Base-by-base conservation (phyloP, 345 rosid species). In the Populus deltoides region DNA sequence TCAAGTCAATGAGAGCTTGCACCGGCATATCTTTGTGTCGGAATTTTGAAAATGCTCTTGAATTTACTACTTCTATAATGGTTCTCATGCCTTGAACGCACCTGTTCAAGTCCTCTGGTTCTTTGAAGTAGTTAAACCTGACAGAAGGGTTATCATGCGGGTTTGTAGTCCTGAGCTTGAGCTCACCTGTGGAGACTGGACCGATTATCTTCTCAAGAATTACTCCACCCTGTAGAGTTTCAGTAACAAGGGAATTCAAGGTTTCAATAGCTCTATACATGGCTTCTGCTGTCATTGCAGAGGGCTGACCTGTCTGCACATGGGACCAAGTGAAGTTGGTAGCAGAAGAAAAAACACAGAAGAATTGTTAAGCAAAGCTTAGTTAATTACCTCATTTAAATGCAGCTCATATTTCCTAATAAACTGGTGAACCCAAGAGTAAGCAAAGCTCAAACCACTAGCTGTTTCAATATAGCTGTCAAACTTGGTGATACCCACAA, bases 51-150 rank as follows among this genome's bases (percentile, higher is more conserved):
- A 89, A 80, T 1, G 93, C 83, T 29, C 74, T 76, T 0, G 92
- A 88, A 43, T 89, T 85, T 10, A 94, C 73, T 49, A 94, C 87
- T 41, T 82, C 77, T 2, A 86, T 86, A 25, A 89, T 76, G 1
- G 89, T 89, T 22, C 39, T 72, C 80, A 92, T 81, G 39, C 97
- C 97, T 25, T 81, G 68, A 67, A 89, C 93, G 76, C 94, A 92
- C 27, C 77, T 73, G 62, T 72, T 36, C 41, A 90, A 72, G 72
- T 94, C 97, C 77, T 94, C 89, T 36, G 91, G 90, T 10, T 92
- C 90, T 71, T 84, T 84, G 82, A 90, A 92, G 80, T 92, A 94
- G 86, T 92, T 90, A 74, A 92, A 94, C 45, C 71, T 90, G 25
- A 94, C 93, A 1, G 81, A 86, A 1, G 97, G 97, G 53, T 86